These are phyloP conservation scores for Rhizoclosmatium sp. DNA, from an alignment of 192 early-diverging fungal species.

Conservation along the genomic window DNA sequence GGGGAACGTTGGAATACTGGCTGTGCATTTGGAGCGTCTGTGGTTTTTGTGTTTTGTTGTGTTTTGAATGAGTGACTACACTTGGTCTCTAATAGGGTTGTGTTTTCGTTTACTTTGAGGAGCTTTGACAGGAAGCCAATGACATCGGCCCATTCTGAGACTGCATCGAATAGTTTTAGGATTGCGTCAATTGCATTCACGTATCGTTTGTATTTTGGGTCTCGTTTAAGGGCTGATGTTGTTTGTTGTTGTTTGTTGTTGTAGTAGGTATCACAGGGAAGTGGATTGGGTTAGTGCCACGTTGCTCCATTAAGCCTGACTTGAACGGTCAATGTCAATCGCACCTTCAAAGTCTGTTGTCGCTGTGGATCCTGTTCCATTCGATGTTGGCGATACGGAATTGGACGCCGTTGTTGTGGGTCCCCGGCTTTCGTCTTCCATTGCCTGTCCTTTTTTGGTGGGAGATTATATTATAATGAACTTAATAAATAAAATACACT, in stretches of 20 bases:
- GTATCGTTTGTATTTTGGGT: constrained; percentile 86
- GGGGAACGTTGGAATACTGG: constrained; percentile 79
- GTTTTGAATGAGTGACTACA: constrained; percentile 34
- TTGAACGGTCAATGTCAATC: background rate
- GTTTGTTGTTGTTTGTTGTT: background rate
- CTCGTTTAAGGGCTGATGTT: constrained; percentile 55
- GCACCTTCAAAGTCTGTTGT: background rate
- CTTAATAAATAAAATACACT: too few relatives aligned
- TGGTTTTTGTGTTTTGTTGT: constrained; percentile 46
- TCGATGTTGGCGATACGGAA: too few relatives aligned
- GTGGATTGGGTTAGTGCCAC: too few relatives aligned
- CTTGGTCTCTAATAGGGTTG: background rate
- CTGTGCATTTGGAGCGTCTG: constrained; percentile 83
- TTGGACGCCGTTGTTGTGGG: too few relatives aligned
- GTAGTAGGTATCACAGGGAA: too few relatives aligned
- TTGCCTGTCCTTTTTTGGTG: background rate
- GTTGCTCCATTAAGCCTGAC: too few relatives aligned
- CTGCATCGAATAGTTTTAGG: constrained; percentile 90
- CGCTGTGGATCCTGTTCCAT: too few relatives aligned
- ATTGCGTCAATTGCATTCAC: constrained; percentile 82
- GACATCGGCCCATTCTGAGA: constrained; percentile 95
- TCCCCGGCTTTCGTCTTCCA: too few relatives aligned
- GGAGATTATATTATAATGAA: background rate
- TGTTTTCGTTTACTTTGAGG: constrained; percentile 61
- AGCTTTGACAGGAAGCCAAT: constrained; percentile 89